Base-by-base conservation (phyloP, 2,329 filamentous ascomycete genomes). In the Pseudohalonectria lignicola region DNA sequence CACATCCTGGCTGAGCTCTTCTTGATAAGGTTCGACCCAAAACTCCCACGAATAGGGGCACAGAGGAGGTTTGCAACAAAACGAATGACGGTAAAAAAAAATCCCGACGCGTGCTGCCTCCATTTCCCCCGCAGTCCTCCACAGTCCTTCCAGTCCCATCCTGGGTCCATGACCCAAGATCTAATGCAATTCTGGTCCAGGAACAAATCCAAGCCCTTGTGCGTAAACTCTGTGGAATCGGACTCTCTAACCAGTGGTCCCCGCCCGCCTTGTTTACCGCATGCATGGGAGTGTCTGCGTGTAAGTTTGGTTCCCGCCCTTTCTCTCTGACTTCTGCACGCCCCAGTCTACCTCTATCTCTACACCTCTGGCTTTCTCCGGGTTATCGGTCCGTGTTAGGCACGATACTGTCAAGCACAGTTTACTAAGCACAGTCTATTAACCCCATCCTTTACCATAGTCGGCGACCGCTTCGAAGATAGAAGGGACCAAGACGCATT, bases 1-100 rank as follows among this genome's bases (percentile, higher is more conserved):
- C 67, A 74, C 45, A 67, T 76, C 40, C 60, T 80, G 3, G 71
- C 73, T 0, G 62, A 66, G 30, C 65, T 79, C 5, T 64, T 80
- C 23, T 60, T 80, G 2, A 57, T 65, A 15, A 69, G 69, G 17
- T 74, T 74, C 43, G 67, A 78, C 47, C 73, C 71, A 1, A 66
- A 56, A 7, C 56, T 70, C 3, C 72, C 71, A 0, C 60, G 62
- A 31, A 54, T 76, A 2, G 73, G 70, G 43, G 53, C 30, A 46
- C 62, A 43, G 44, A 55, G 44, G 39, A 55, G 51, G 41, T 55
- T 51, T 40, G 62, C 62, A 12, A 49, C 64, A 15, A 51, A 17
- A 61, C 64, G 48, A 62, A 67, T 41, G 59, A 63, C 43, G 49
- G 59, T 49, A n/a, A 39, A 12, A 16, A 26, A 19, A n/a, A n/a